Conservation (phyloP, 306 rosid genomes). For the Casuarina cunninghamiana region DNA sequence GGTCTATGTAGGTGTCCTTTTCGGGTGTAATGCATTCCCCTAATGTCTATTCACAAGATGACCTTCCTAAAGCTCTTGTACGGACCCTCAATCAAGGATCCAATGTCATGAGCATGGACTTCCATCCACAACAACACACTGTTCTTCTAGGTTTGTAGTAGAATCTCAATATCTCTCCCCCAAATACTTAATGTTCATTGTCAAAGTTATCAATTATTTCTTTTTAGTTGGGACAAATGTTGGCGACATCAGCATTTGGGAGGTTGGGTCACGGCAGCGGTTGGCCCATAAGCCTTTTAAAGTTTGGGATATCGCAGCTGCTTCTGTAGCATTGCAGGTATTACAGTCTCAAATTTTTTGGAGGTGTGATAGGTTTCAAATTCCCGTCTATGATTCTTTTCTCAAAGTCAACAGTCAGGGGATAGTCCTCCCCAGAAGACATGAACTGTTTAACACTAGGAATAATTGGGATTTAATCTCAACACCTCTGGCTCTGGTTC, state of each 20-base stretch:
- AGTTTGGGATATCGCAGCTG: conserved; percentile 41
- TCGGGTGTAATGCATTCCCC: conserved; percentile 44
- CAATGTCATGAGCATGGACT: conserved; percentile 52
- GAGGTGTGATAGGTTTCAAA: not conserved
- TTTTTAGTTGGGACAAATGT: conserved; percentile 49
- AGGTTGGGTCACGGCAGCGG: conserved; percentile 44
- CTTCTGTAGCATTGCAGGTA: conserved; percentile 44
- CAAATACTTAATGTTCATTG: not conserved
- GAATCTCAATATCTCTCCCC: not conserved
- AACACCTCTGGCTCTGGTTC: not conserved
- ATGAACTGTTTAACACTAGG: not conserved
- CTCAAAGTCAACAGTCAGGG: not conserved
- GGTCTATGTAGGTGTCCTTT: conserved; percentile 41
- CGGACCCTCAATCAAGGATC: conserved; percentile 44
- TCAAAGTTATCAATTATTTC: not conserved
- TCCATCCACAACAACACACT: conserved; percentile 41
- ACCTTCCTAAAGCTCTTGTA: conserved; percentile 41
- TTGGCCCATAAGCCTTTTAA: conserved; percentile 42
- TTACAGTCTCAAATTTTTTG: not conserved
- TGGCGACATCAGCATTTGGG: conserved; percentile 53
- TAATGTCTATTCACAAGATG: conserved; percentile 46
- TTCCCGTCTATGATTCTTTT: not conserved
- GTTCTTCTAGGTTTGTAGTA: conserved; percentile 42
- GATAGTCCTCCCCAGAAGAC: not conserved
- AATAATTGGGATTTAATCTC: not conserved